A percentile compares a stretch with the other conserved stretches of the same genome.
Conservation (phyloP, 805 yeast genomes). For the Nakazawaea sp. region DNA sequence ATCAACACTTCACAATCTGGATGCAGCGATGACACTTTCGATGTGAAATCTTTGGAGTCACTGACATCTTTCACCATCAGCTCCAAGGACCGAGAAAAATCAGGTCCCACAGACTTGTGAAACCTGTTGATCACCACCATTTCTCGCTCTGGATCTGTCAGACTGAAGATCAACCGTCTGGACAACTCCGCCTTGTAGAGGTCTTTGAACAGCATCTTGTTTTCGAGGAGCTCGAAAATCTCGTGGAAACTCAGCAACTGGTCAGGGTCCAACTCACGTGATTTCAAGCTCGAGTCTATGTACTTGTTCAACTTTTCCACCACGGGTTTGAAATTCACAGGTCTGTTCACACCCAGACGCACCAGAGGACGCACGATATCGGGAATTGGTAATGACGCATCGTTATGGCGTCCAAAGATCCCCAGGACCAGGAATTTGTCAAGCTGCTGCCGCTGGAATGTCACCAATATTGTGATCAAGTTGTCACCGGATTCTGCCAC, state of each 20-base stretch:
- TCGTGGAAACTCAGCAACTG: slow-evolving; percentile 10
- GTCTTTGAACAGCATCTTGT: slow-evolving; percentile 26
- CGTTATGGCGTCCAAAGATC: no score
- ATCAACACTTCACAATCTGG: slow-evolving; percentile 2
- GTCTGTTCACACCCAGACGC: no score
- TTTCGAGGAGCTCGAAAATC: slow-evolving; percentile 27
- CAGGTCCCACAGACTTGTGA: slow-evolving; percentile 5
- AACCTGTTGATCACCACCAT: slow-evolving; percentile 21
- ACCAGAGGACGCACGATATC: no score
- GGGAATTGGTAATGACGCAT: no score
- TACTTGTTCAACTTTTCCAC: slow-evolving; percentile 14
- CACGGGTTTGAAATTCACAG: slow-evolving; percentile 26
- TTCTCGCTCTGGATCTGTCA: slow-evolving; percentile 13
- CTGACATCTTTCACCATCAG: slow-evolving; percentile 5
- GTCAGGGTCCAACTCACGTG: slow-evolving; percentile 16
- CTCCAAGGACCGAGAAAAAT: not conserved
- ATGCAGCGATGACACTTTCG: no score
- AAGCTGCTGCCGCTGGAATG: no score
- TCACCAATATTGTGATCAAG: no score
- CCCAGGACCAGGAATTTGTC: no score
- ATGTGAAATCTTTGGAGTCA: no score
- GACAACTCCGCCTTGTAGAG: slow-evolving; percentile 30
- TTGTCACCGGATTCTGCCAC: no score
- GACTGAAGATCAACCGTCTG: slow-evolving; percentile 25
- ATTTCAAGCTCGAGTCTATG: slow-evolving; percentile 13